phyloP scores from a whole-genome alignment of 148 eudicot species.

The Vaccinium darrowii region DNA sequence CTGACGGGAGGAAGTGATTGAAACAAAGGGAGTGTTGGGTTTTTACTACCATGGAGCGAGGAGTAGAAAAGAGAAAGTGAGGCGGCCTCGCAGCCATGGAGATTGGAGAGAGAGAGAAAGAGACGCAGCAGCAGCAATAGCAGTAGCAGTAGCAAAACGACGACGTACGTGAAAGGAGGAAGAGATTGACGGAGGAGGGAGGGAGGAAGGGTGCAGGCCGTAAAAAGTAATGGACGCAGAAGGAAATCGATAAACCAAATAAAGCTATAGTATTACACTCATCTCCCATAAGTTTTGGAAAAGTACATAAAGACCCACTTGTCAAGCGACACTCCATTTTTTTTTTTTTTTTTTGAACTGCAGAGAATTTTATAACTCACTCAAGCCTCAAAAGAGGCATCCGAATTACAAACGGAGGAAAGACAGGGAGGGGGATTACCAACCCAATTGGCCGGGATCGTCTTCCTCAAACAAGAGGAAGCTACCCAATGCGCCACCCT shows the following conservation, averaged over 20 bases:
- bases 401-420: no score
- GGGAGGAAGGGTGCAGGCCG: neutral
- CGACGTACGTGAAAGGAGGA: neutral
- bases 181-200: neutral
- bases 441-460: no score
- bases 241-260: neutral
- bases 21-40: neutral
- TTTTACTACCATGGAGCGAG: slow-evolving; percentile 2
- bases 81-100: slow-evolving; percentile 10
- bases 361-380: no score
- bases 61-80: slow-evolving; percentile 3
- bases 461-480: no score
- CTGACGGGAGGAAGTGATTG: neutral
- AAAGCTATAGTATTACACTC: neutral
- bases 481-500: no score
- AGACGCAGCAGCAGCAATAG: neutral
- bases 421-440: no score
- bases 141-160: neutral
- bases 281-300: neutral
- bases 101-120: neutral
- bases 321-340: no score
- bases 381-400: no score
- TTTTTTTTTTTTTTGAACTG: no score
- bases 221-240: neutral
- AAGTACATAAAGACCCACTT: neutral